Percentiles rank a stretch among this genome's conserved stretches.
Conservation (phyloP, 352 stramenopile genomes). For the Thalassiosira livingstoniorum region DNA sequence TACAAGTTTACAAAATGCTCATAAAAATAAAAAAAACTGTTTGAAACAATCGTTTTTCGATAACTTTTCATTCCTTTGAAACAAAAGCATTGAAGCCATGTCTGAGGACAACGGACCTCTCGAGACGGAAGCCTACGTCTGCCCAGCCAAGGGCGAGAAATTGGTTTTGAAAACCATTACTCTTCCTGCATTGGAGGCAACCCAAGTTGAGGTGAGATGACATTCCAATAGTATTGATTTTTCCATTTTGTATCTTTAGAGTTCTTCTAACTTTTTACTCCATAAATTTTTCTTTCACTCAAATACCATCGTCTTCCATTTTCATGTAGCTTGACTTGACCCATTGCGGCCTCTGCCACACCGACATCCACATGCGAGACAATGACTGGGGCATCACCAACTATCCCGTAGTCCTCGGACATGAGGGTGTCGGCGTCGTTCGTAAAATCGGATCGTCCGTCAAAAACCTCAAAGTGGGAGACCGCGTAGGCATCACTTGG, state of each 20-base stretch:
- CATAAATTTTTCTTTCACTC: too few species aligned
- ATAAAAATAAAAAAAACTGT: too few species aligned
- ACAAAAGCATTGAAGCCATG: too few species aligned
- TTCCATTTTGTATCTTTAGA: too few species aligned
- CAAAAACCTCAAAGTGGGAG: slow-evolving; percentile 88
- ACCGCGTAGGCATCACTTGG: slow-evolving; percentile 83
- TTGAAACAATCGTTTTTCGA: too few species aligned
- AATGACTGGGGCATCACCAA: slow-evolving; percentile 50
- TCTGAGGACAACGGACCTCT: slow-evolving; percentile 5
- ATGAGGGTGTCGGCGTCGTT: slow-evolving; percentile 89
- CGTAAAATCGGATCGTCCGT: slow-evolving; percentile 88
- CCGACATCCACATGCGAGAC: slow-evolving; percentile 49
- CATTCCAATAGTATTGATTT: too few species aligned
- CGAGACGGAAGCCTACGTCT: slow-evolving; percentile 18
- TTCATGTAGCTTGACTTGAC: slow-evolving; percentile 4
- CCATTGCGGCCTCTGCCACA: slow-evolving; percentile 35
- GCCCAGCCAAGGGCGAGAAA: slow-evolving; percentile 10
- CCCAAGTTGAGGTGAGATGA: slow-evolving; percentile 9
- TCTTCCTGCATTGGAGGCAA: slow-evolving; percentile 11
- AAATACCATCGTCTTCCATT: too few species aligned
- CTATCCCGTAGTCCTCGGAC: slow-evolving; percentile 74
- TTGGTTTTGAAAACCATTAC: slow-evolving; percentile 17
- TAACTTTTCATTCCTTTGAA: too few species aligned
- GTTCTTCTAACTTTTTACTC: too few species aligned
- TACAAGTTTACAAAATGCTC: too few species aligned